Evolutionary conservation across 208 protist species (phyloP), one percentile per base, ranked within the genome.

Genomic region (Acanthamoeba castellanii): DNA sequence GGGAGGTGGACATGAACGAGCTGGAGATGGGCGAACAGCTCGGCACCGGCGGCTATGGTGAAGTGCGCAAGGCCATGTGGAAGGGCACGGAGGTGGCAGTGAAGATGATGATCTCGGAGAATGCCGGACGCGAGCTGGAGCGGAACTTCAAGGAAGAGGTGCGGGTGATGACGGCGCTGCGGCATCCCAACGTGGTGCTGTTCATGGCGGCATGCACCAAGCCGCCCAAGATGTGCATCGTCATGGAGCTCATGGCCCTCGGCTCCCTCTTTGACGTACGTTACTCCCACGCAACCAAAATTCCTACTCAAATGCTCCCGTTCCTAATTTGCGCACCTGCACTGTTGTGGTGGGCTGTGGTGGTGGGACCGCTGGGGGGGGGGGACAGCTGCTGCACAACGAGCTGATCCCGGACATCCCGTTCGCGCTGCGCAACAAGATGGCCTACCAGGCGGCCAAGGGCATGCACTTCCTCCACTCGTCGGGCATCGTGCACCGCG

Each of bases 181-280:
- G 90, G 22, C 96, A 97, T 55, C 96, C 96, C 42, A 97, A 97
- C 91, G 74, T 97, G n/a, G 92, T 96, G 22, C 94, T 97, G 7
- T 97, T 96, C 88, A 96, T 92, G 87, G 87, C 87, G 50, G 87
- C 87, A 3, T 92, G 61, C 34, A 92, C 66, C 32, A 92, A 92
- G 61, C 59, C 87, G 18, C 87, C 87, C 87, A 70, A 68, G 57
- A 57, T 92, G 66, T 92, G 87, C 59, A 92, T 92, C 45, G 59
- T 92, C 61, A 92, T 92, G 87, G 87, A 92, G 66, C 25, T 42
- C 47, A 87, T 87, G 78, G 5, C 78, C 13, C 78, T 87, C 30
- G 78, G 78, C 78, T 87, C 78, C 5, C 45, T 90, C n/a, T 42
- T 90, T 8, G 50, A 90, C 14, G 34, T 68, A 88, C 47, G 27